Percentiles rank a stretch among this genome's conserved stretches.
phyloP scores from a whole-genome alignment of 495 filamentous ascomycete species.

The Xylaria flabelliformis region DNA sequence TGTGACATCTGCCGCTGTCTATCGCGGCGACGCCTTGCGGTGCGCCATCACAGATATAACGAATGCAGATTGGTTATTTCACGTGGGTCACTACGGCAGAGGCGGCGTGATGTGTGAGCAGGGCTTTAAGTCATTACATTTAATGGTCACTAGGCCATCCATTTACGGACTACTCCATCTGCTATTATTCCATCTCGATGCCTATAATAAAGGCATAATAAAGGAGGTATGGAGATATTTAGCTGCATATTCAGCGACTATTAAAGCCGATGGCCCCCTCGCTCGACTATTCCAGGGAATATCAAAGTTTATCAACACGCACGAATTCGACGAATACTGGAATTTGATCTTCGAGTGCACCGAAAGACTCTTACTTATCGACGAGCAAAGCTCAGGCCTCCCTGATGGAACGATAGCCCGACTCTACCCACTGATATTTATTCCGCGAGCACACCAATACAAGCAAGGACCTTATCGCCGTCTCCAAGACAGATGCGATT shows the following conservation, averaged over 20 bases:
- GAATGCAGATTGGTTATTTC: slow-evolving; percentile 43
- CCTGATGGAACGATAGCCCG: slow-evolving; percentile 38
- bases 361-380: slow-evolving; percentile 37
- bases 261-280: slow-evolving; percentile 33
- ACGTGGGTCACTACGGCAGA: slow-evolving; percentile 37
- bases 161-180: slow-evolving; percentile 41
- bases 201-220: slow-evolving; percentile 40
- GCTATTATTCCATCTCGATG: slow-evolving; percentile 39
- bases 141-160: slow-evolving; percentile 39
- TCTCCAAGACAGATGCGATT: slow-evolving; percentile 40
- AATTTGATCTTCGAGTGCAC: slow-evolving; percentile 42
- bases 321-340: slow-evolving; percentile 44
- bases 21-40: slow-evolving; percentile 40
- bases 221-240: slow-evolving; percentile 43
- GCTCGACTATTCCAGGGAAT: slow-evolving; percentile 39
- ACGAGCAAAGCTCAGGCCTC: slow-evolving; percentile 38
- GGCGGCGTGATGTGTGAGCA: slow-evolving; percentile 42
- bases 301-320: slow-evolving; percentile 38
- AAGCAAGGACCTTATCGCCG: slow-evolving; percentile 35
- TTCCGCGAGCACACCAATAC: slow-evolving; percentile 41
- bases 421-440: slow-evolving; percentile 39
- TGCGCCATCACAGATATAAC: slow-evolving; percentile 44
- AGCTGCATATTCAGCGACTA: slow-evolving; percentile 36
- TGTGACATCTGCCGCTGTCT: slow-evolving; percentile 36
- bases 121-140: slow-evolving; percentile 38